A percentile compares a stretch with the other conserved stretches of the same genome.
Conservation (phyloP, 805 yeast species). For the Nakazawaea molendinolei region DNA sequence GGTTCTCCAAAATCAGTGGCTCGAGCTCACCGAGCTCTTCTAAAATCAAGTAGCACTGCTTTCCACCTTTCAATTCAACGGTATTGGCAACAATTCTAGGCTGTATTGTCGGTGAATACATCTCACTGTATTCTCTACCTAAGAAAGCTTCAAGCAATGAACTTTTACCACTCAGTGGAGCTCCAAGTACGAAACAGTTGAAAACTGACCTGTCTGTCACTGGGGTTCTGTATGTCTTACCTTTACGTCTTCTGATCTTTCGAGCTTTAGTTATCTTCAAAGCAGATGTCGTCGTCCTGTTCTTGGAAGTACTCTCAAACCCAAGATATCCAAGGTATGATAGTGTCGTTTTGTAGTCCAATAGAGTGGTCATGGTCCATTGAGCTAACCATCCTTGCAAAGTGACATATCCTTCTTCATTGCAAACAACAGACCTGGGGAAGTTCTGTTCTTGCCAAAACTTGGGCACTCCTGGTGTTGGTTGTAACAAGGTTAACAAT, state of each 20-base stretch:
- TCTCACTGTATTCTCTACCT: slow-evolving; percentile 61
- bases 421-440: slow-evolving; percentile 83
- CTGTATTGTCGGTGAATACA: slow-evolving; percentile 74
- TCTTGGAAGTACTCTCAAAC: slow-evolving; percentile 39
- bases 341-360: slow-evolving; percentile 77
- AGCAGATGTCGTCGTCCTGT: slow-evolving; percentile 38
- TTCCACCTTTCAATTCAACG: slow-evolving; percentile 90
- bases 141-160: slow-evolving; percentile 78
- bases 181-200: slow-evolving; percentile 84
- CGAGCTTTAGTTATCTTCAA: slow-evolving; percentile 80
- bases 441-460: slow-evolving; percentile 82
- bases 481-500: slow-evolving; percentile 60
- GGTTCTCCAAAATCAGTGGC: slow-evolving; percentile 72
- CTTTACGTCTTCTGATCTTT: slow-evolving; percentile 56
- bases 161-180: slow-evolving; percentile 81
- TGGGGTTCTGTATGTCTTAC: slow-evolving; percentile 59
- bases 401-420: slow-evolving; percentile 84
- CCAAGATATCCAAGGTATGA: slow-evolving; percentile 90
- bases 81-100: slow-evolving; percentile 85
- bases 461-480: slow-evolving; percentile 90
- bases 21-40: slow-evolving; percentile 89
- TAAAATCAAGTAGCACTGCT: slow-evolving; percentile 84
- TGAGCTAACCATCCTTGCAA: slow-evolving; percentile 98
- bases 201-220: slow-evolving; percentile 85
- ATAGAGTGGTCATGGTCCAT: slow-evolving; percentile 93